Evolutionary conservation across 176 grass and related monocot genomes (phyloP).

Genomic region (Microstegium vimineum): DNA sequence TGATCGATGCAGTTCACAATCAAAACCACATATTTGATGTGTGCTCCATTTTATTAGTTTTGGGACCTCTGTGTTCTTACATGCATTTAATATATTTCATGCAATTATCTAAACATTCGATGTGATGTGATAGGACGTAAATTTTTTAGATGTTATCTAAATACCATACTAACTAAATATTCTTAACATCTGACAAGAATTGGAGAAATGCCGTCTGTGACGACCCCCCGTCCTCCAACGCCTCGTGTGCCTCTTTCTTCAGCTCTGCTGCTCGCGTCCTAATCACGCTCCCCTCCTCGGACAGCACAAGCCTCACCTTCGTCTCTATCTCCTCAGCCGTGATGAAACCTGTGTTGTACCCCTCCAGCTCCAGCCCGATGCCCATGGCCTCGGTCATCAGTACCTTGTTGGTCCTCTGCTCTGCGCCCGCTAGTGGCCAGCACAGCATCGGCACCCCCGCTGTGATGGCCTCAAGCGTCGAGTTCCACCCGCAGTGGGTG

Average conservation of each 20-base stretch:
- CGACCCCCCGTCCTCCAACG: slow-evolving; percentile 14
- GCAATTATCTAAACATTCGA: too few relatives aligned
- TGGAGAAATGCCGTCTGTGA: slow-evolving; percentile 14
- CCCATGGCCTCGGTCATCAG: too few relatives aligned
- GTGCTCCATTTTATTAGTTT: neutral
- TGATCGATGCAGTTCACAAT: neutral
- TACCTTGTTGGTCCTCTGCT: too few relatives aligned
- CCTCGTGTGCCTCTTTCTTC: slow-evolving; percentile 12
- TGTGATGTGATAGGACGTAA: too few relatives aligned
- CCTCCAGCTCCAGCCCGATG: too few relatives aligned
- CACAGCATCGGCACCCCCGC: too few relatives aligned
- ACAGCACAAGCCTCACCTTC: slow-evolving; percentile 33
- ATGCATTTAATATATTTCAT: too few relatives aligned
- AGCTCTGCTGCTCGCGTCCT: neutral
- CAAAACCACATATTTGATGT: neutral
- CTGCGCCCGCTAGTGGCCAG: too few relatives aligned
- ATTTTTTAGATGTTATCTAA: too few relatives aligned
- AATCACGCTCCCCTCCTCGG: slow-evolving; percentile 3
- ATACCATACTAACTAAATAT: too few relatives aligned
- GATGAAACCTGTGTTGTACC: slow-evolving; percentile 14
- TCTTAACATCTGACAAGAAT: neutral
- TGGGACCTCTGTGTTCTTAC: too few relatives aligned
- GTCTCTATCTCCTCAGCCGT: slow-evolving; percentile 33
- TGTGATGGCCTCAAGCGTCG: too few relatives aligned
- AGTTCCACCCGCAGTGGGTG: slow-evolving; percentile 51